These are phyloP conservation scores for Erysimum cheiri DNA, from an alignment of 441 rosid species.

Conservation along the genomic window DNA sequence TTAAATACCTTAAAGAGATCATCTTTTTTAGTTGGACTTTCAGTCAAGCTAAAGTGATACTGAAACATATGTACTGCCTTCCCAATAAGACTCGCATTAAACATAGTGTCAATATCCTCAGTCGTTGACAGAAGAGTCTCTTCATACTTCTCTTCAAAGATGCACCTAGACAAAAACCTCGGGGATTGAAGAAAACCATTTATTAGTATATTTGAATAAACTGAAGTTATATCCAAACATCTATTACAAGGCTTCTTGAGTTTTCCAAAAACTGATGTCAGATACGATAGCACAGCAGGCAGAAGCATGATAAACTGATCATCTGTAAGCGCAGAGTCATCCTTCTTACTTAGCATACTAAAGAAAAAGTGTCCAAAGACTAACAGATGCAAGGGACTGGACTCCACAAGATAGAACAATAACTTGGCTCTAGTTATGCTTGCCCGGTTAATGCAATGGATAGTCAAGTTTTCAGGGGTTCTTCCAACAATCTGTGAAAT, in stretches of 20 bases:
- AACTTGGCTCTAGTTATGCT: conserved; percentile 68
- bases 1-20: conserved; percentile 62
- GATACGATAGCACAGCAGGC: conserved; percentile 71
- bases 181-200: conserved; percentile 67
- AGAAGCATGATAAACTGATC: conserved; percentile 71
- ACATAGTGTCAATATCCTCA: conserved; percentile 62
- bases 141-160: conserved; percentile 69
- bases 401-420: conserved; percentile 71
- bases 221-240: conserved; percentile 53
- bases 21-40: conserved; percentile 52
- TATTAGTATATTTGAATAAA: conserved; percentile 65
- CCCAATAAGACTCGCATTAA: conserved; percentile 74
- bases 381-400: conserved; percentile 75
- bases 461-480: conserved; percentile 71
- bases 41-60: conserved; percentile 58
- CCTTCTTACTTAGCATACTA: conserved; percentile 47
- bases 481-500: conserved; percentile 57
- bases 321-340: conserved; percentile 54
- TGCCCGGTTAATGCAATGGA: conserved; percentile 58
- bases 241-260: conserved; percentile 53
- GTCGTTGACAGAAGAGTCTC: conserved; percentile 53
- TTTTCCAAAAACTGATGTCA: conserved; percentile 54
- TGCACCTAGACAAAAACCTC: conserved; percentile 60
- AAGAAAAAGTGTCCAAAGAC: conserved; percentile 63
- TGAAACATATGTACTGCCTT: conserved; percentile 73